Base-by-base conservation (phyloP, 225 moss, liverwort and hornwort species). In the Marchantia polymorpha region DNA sequence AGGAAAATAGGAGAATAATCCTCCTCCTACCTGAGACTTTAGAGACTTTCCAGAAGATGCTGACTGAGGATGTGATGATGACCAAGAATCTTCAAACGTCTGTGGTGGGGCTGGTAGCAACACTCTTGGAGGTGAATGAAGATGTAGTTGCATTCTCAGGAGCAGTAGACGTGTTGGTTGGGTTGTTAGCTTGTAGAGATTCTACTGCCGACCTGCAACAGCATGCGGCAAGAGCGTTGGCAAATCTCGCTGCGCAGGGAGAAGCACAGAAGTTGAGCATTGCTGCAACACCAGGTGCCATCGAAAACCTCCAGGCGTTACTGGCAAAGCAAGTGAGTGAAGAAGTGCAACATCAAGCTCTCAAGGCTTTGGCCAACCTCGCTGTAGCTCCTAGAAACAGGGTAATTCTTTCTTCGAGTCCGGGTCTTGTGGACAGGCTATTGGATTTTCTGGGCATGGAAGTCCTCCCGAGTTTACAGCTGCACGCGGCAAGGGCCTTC, bases 201-300 rank as follows among this genome's bases (percentile, higher is more conserved):
- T 79, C 78, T 12, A 56, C 52, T 69, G 54, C 78, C 12, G 69
- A 79, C 7, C 66, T 79, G 52, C 68, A 53, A 17, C 78, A 53
- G 19, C 78, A 79, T 58, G 78, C 78, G 26, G 78, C 78, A 6
- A 68, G 69, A 46, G 78, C 68, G 8, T 27, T 79, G 78, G 78
- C 78, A 30, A 79, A 79, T 49, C 29, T 79, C 11, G 78, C 78
- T 69, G 78, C 78, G 12, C 78, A 79, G 69, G 68, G 78, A 56
- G 68, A 69, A 56, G 20, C 52, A 30, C 67, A 79, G 20, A 79
- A 79, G n/a, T 9, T 79, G 53, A 79, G 67, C 39, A 79, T 79
- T 23, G 78, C 68, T 22, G 30, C 67, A 53, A 69, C 78, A 22
- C 69, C 69, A 30, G 53, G 55, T 29, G 78, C 78, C 19, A 20